Base-by-base conservation (phyloP, 2,329 filamentous ascomycete genomes). In the Botrytis pseudocinerea region DNA sequence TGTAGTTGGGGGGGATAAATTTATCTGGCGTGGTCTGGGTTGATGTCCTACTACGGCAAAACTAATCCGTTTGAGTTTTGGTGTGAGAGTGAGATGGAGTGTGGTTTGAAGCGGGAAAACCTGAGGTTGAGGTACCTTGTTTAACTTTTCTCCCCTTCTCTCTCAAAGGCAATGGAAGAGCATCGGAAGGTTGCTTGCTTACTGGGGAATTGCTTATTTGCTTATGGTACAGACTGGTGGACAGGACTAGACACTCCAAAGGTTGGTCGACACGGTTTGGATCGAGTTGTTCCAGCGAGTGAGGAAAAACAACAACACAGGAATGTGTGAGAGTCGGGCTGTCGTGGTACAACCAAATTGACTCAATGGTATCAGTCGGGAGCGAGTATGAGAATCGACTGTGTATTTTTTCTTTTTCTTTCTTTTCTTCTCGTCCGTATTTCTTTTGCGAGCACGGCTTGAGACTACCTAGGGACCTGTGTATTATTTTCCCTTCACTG, bases 21-120 rank as follows among this genome's bases (percentile, higher is more conserved):
- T 65, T 65, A 25, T 48, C 42, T 65, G 63, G 63, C 16, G 61
- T 44, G 38, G 38, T 44, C 61, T 44, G n/a, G 51, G 16, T 42
- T 42, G 60, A 62, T 62, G 8, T 57, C 51, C n/a, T 25, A 42
- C 25, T 28, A 63, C 40, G 61, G 61, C 9, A 63, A 38, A 63
- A 40, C 61, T 63, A 44, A 42, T 63, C 61, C 61, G 38, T 44
- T 63, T 63, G 61, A 63, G 61, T 63, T 40, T 22, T 44, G 61
- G 61, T 63, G 35, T 38, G 60, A 28, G 60, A 5, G 38, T 61
- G 59, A 60, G 25, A 38, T 40, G 60, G 38, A 28, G 35, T 42
- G 60, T 63, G 35, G 38, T 40, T 35, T 42, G 35, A 63, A 44
- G 7, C 16, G 14, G 60, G 35, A 40, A 62, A 63, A n/a, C 61